Evolutionary conservation across 805 yeast genomes (phyloP).

Genomic region (Myxozyma neglecta): DNA sequence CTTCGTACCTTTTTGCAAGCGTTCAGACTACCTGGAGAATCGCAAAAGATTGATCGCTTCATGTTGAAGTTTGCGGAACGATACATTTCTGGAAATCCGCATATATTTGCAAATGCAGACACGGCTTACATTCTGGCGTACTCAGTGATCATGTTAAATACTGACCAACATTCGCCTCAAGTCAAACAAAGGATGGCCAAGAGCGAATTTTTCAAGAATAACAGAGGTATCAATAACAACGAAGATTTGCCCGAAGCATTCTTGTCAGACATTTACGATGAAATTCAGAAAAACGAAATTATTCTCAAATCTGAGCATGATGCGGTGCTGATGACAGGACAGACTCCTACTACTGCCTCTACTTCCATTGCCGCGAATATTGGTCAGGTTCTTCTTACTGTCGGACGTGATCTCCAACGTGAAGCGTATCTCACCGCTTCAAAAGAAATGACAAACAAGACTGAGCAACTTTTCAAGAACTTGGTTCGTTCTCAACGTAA

Average conservation of each 20-base stretch:
- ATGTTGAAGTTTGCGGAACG: constrained; percentile 97
- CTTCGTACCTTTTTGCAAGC: constrained; percentile 79
- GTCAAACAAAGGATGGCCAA: constrained; percentile 86
- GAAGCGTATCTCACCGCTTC: constrained; percentile 94
- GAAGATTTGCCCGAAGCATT: constrained; percentile 75
- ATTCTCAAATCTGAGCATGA: constrained; percentile 91
- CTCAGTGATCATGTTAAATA: constrained; percentile 90
- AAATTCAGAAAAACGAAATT: constrained; percentile 81
- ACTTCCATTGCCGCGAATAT: constrained; percentile 39
- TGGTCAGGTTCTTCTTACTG: constrained; percentile 51
- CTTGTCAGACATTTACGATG: constrained; percentile 67
- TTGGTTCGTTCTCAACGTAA: constrained; percentile 26
- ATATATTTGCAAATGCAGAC: constrained; percentile 69
- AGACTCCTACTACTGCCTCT: constrained; percentile 41
- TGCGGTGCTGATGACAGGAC: constrained; percentile 78
- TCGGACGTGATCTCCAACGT: constrained; percentile 59
- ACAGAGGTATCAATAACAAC: constrained; percentile 90
- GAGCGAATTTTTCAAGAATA: constrained; percentile 83
- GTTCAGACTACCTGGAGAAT: constrained; percentile 95
- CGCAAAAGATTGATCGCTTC: constrained; percentile 94
- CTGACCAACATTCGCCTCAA: constrained; percentile 90
- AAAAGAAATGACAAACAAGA: constrained; percentile 82
- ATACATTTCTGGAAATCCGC: constrained; percentile 83
- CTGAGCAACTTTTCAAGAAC: constrained; percentile 50
- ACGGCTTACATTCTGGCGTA: constrained; percentile 86